Evolutionary conservation across 2,329 filamentous ascomycete species (phyloP).

Genomic region (Colletotrichum higginsianum): DNA sequence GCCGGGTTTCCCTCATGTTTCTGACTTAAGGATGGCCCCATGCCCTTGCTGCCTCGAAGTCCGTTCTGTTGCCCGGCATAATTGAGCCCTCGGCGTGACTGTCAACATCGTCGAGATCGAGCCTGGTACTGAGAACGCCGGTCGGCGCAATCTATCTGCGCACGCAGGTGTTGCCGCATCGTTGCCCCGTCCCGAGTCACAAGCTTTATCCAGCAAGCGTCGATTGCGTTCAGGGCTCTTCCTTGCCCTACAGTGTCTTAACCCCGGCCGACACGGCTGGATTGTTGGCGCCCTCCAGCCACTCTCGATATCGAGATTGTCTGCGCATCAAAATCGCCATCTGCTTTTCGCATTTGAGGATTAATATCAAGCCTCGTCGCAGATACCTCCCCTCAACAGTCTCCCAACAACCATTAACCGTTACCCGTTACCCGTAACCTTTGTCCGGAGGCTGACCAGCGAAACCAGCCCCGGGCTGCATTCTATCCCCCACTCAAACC

Average conservation of each 20-base stretch:
- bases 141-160: background rate
- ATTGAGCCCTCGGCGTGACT: background rate
- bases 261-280: background rate
- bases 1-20: background rate
- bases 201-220: slow-evolving; percentile 14
- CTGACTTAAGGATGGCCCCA: background rate
- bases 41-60: slow-evolving; percentile 1
- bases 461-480: slow-evolving; percentile 5
- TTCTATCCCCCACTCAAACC: background rate
- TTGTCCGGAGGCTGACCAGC: background rate
- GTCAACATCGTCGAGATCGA: slow-evolving; percentile 12
- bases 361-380: slow-evolving; percentile 7
- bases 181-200: slow-evolving; percentile 22
- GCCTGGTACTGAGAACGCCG: slow-evolving; percentile 15
- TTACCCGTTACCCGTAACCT: background rate
- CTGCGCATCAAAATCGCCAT: slow-evolving; percentile 13
- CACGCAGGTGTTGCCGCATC: background rate
- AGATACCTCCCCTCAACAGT: background rate
- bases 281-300: slow-evolving; percentile 17
- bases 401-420: background rate
- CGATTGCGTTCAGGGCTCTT: background rate
- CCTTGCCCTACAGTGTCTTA: slow-evolving; percentile 16
- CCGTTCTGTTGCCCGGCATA: slow-evolving; percentile 10
- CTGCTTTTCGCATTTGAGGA: slow-evolving; percentile 7
- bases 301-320: background rate